These are phyloP conservation scores for Chlamydomonas sphaeroides DNA, from an alignment of 139 green algal species.

Conservation along the genomic window DNA sequence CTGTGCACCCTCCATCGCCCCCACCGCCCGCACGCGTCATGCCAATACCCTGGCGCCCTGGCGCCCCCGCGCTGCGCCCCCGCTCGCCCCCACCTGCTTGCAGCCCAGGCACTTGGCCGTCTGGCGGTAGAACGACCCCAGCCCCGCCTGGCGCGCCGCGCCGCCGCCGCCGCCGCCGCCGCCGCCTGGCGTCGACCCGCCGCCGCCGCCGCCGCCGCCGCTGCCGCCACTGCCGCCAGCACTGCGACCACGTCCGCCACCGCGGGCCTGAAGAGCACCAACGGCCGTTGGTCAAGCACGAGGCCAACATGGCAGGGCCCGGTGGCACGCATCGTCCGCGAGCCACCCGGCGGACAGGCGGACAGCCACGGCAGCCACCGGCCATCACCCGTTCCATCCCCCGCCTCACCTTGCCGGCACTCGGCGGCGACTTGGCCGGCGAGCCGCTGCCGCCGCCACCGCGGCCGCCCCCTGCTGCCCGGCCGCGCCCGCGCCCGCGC, in stretches of 20 bases:
- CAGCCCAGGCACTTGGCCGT: constrained; percentile 66
- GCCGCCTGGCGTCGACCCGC: background rate
- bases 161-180: background rate
- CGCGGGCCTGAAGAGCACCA: background rate
- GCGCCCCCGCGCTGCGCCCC: background rate
- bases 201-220: no score
- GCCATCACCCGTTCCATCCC: background rate
- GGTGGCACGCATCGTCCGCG: no score
- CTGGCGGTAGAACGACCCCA: constrained; percentile 56
- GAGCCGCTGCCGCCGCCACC: background rate
- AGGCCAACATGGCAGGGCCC: no score
- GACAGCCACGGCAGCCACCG: background rate
- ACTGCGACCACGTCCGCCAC: background rate
- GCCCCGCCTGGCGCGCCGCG: constrained; percentile 38
- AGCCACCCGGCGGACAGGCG: background rate
- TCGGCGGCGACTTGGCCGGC: background rate
- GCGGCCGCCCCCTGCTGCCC: constrained; percentile 2
- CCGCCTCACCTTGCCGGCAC: background rate
- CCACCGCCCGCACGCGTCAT: no score
- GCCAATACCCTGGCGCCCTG: background rate
- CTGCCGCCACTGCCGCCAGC: background rate
- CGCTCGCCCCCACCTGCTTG: constrained; percentile 39
- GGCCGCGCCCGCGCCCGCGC: no score
- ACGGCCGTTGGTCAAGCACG: background rate
- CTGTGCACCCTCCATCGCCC: no score